Evolutionary conservation across 1,139 yeast genomes (phyloP), one percentile per base, ranked within the genome.

Genomic region (Kurtzmaniella quercitrusa): DNA sequence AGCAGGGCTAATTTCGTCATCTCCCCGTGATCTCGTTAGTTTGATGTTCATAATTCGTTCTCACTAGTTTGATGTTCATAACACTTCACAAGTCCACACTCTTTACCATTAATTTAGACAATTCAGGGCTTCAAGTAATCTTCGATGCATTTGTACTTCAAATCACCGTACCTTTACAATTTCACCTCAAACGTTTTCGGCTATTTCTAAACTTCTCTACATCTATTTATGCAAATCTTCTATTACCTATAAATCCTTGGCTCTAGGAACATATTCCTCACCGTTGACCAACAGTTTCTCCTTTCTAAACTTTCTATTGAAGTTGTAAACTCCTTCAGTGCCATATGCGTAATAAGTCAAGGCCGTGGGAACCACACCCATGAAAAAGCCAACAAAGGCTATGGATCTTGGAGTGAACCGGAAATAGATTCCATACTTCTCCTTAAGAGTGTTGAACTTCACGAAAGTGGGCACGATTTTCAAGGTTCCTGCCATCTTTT

Each of bases 381-480:
- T 69, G 48, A 58, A 52, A 19, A 72, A 44, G 8, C 65, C 50
- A 52, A 63, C 68, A 56, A 71, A 70, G 19, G 58, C 46, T 14
- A 64, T 68, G 12, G 75, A 65, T 50, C 60, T 63, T 29, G 76
- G 68, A 46, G 63, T 72, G 60, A 73, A 70, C 46, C 78, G 65
- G 60, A 73, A 73, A 59, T 64, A 66, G 53, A 65, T 67, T 34
- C 77, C 77, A 38, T 63, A 53, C 48, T 62, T 65, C 50, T 73
- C 77, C 52, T 66, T 71, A 43, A 75, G 75, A 27, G 58, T 51
- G 53, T 73, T 72, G 63, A 71, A 73, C 52, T 65, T 63, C 56
- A 68, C 71, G 43, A 71, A 63, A 46, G 63, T 73, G 43, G 66
- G 66, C 53, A 73, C 78, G 53, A 75, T 76, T 55, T 56, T 66